Evolutionary conservation across 352 stramenopile species (phyloP).

Genomic region (Phytophthora constricta): DNA sequence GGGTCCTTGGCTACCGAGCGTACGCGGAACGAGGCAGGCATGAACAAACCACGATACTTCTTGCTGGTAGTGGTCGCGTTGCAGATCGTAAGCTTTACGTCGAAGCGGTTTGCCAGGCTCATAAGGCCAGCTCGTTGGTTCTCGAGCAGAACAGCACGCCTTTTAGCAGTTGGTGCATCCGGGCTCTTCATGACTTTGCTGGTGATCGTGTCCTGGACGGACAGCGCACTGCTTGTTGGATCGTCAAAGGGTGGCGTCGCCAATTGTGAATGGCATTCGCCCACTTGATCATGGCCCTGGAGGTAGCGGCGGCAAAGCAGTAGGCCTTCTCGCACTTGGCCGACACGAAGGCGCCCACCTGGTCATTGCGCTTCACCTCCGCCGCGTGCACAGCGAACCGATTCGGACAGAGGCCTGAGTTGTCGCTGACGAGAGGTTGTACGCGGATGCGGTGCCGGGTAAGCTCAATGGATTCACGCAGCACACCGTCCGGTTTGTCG

Average conservation of each 20-base stretch:
- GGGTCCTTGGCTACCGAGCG: constrained; percentile 17
- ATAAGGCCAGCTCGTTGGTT: constrained; percentile 34
- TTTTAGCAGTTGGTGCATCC: constrained; percentile 9
- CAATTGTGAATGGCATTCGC: constrained; percentile 78
- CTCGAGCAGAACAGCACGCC: constrained; percentile 27
- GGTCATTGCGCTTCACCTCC: constrained; percentile 61
- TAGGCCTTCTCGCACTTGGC: constrained; percentile 44
- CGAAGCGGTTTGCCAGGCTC: constrained; percentile 52
- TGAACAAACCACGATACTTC: constrained; percentile 25
- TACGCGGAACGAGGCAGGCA: constrained; percentile 22
- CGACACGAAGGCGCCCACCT: constrained; percentile 48
- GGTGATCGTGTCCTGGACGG: constrained; percentile 32
- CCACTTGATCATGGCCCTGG: constrained; percentile 69
- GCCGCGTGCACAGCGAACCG: constrained; percentile 62
- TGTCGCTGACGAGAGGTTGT: constrained; percentile 45
- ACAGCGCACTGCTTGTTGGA: constrained; percentile 41
- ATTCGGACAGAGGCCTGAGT: constrained; percentile 64
- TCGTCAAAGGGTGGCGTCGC: constrained; percentile 70
- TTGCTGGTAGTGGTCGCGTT: constrained; percentile 12
- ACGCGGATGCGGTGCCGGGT: constrained; percentile 73
- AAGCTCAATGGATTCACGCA: constrained; percentile 55
- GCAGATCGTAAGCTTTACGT: constrained; percentile 44
- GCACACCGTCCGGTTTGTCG: constrained; percentile 41
- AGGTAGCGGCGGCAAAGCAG: constrained; percentile 59
- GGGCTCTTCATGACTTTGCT: constrained; percentile 25